Percentiles rank a stretch among this genome's conserved stretches.
phyloP scores from a whole-genome alignment of 768 basidiomycete species.

The Mycena vitilis region DNA sequence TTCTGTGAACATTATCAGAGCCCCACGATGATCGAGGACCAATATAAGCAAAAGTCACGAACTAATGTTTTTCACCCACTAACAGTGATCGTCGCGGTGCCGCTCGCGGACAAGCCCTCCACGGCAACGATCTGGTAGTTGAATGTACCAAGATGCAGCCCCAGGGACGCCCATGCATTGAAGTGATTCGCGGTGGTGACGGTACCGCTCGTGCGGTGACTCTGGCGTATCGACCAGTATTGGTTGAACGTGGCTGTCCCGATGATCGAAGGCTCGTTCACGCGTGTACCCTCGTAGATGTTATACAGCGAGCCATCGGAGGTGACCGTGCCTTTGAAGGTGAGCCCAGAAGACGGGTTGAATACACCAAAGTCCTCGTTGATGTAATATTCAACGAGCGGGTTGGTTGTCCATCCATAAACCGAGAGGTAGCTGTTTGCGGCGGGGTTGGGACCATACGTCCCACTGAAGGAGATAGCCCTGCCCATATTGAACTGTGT shows the following conservation, averaged over 20 bases:
- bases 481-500: background rate
- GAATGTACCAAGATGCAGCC: constrained; percentile 28
- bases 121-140: constrained; percentile 29
- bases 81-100: constrained; percentile 15
- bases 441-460: constrained; percentile 27
- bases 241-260: constrained; percentile 33
- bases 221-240: constrained; percentile 32
- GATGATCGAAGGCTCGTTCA: constrained; percentile 33
- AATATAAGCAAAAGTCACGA: no score
- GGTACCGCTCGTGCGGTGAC: constrained; percentile 22
- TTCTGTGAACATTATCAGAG: no score
- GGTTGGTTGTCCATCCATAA: constrained; percentile 39
- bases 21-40: no score
- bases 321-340: constrained; percentile 27
- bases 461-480: constrained; percentile 25
- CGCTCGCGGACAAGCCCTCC: constrained; percentile 16
- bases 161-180: constrained; percentile 32
- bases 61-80: no score
- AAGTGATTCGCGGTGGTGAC: constrained; percentile 31
- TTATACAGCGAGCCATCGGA: constrained; percentile 32
- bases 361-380: constrained; percentile 29
- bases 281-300: constrained; percentile 27
- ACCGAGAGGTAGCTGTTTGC: constrained; percentile 30
- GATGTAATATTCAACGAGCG: constrained; percentile 34
- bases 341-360: constrained; percentile 22